Evolutionary conservation across 176 grass and related monocot genomes (phyloP), one percentile per base, ranked within the genome.

Genomic region (Raddia distichophylla): DNA sequence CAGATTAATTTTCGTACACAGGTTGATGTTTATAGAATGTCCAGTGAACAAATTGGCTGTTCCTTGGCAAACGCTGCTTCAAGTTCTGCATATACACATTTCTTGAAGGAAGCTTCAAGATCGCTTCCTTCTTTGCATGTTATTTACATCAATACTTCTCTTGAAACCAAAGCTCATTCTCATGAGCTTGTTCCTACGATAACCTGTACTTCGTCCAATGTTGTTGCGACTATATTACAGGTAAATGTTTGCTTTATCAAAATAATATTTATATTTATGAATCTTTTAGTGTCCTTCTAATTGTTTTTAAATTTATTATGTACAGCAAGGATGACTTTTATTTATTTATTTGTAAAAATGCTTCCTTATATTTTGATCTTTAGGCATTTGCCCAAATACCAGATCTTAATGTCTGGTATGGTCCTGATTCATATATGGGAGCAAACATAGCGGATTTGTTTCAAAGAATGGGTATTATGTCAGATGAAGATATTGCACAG

Each of bases 371-470:
- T 6, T 34, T 52, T 3, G n/a, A 42, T 68, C 71, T 71, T 67
- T 83, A 98, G 95, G 95, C 95, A 81, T 98, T 98, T 90, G 66
- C 88, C 34, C 86, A 95, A 88, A 87, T 98, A 88, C 90, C 90
- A 79, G 84, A 89, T 84, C 63, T 98, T 79, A 91, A 90, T 87
- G 90, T 98, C 60, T 98, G 88, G 86, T 98, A 98, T 81, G 95
- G 95, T 71, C 95, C 95, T 84, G 95, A 98, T 93, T 98, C 95
- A 69, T 98, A 98, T 74, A 98, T 98, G 95, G 95, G 95, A 80
- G 95, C 88, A 37, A 98, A 98, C 82, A 98, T 98, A 81, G 92
- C 71, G 5, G 92, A 98, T 60, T 86, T 98, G 69, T 91, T 98
- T 89, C 84, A 89, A 60, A 91, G 93, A 84, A 98, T 98, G 95